A percentile compares a stretch with the other conserved stretches of the same genome.
These are phyloP conservation scores for Coemansia pectinata DNA, from an alignment of 192 early-diverging fungal species.

Conservation along the genomic window DNA sequence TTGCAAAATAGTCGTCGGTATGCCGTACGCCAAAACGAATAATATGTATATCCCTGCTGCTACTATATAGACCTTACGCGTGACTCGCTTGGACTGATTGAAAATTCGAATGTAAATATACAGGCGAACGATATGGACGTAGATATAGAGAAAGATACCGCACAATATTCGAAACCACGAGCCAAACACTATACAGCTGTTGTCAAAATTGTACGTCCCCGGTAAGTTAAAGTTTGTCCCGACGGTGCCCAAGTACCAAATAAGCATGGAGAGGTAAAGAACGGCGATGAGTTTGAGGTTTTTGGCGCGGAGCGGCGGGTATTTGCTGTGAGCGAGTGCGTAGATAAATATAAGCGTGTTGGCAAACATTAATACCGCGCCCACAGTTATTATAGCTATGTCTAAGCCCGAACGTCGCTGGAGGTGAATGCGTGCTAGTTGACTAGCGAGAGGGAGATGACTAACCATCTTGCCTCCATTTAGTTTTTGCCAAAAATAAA, in stretches of 20 bases:
- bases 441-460: not conserved
- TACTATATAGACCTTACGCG: conserved; percentile 7
- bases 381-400: conserved; percentile 13
- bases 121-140: conserved; percentile 31
- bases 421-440: not conserved
- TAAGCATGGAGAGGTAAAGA: conserved; percentile 33
- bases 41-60: not conserved
- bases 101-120: conserved; percentile 50
- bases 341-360: conserved; percentile 38
- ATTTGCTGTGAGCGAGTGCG: conserved; percentile 17
- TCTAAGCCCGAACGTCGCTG: conserved; percentile 8
- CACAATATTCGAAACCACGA: conserved; percentile 40
- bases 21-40: conserved; percentile 18
- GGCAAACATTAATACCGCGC: conserved; percentile 24
- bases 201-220: not conserved
- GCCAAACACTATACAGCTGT: conserved; percentile 31
- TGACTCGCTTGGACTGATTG: conserved; percentile 12
- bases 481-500: not conserved
- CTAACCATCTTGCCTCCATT: not conserved
- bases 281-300: conserved; percentile 32
- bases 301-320: conserved; percentile 45
- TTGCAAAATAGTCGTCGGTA: conserved; percentile 25
- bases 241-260: conserved; percentile 41
- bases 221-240: conserved; percentile 40
- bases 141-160: conserved; percentile 36